Conservation (phyloP, 2,329 filamentous ascomycete species). For the Lachnellula hyalina region DNA sequence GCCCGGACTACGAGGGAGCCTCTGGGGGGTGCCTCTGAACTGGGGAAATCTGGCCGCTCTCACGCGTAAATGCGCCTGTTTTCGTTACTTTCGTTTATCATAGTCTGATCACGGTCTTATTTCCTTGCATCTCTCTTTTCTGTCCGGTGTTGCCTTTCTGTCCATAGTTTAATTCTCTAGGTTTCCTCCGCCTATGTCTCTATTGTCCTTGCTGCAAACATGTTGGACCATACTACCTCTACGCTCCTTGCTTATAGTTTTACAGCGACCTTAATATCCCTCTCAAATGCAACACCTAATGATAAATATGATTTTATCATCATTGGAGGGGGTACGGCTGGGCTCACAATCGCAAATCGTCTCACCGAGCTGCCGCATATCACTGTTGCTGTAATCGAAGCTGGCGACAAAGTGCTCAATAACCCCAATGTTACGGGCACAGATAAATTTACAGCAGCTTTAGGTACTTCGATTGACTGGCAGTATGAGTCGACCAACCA, state of each 20-base stretch:
- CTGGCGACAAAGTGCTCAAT: conserved; percentile 12
- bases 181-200: too few species aligned
- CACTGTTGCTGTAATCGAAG: conserved; percentile 21
- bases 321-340: conserved; percentile 18
- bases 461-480: conserved; percentile 18
- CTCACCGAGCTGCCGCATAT: conserved; percentile 14
- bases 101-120: too few species aligned
- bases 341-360: conserved; percentile 20
- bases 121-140: too few species aligned
- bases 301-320: conserved; percentile 13
- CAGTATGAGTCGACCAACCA: conserved; percentile 15
- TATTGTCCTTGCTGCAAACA: not conserved
- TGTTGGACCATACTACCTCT: not conserved
- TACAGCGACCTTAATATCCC: not conserved
- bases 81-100: too few species aligned
- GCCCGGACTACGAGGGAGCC: not conserved
- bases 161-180: too few species aligned
- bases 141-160: too few species aligned
- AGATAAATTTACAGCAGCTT: conserved; percentile 9
- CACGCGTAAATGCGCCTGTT: too few species aligned
- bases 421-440: conserved; percentile 15
- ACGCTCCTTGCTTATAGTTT: not conserved
- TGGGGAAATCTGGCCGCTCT: too few species aligned
- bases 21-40: not conserved
- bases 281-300: not conserved